A percentile compares a stretch with the other conserved stretches of the same genome.
Conservation (phyloP, 176 grass and related monocot genomes). For the Oryza glaberrima region DNA sequence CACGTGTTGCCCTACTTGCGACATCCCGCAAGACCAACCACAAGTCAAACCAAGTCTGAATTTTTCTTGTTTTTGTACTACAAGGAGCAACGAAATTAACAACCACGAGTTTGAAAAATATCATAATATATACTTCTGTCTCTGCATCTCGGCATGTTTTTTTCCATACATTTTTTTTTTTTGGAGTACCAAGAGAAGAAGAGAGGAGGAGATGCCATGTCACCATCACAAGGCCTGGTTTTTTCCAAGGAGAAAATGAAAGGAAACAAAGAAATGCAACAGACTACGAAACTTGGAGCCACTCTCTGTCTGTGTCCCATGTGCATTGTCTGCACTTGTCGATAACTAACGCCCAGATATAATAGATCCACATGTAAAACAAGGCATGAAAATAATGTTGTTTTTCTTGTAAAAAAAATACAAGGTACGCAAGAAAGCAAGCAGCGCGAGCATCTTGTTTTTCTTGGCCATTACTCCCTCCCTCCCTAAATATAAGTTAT, state of each 20-base stretch:
- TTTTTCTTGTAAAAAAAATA: not conserved
- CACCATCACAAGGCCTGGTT: not conserved
- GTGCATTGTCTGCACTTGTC: not conserved
- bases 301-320: not conserved
- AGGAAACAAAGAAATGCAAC: not conserved
- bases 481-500: too few species aligned
- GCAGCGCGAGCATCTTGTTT: not conserved
- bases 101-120: not conserved
- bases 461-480: not conserved
- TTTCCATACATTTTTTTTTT: not conserved
- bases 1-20: not conserved
- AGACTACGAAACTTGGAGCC: not conserved
- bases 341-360: not conserved
- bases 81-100: not conserved
- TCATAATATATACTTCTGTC: not conserved
- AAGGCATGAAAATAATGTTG: not conserved
- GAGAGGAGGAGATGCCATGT: not conserved
- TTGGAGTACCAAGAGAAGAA: not conserved
- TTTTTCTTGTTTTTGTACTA: not conserved
- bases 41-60: not conserved
- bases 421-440: too few species aligned
- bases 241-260: not conserved
- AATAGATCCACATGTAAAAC: conserved; percentile 23
- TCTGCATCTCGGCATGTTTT: not conserved
- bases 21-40: not conserved